Base-by-base conservation (phyloP, 139 green algal species). In the Coelastrella sp. region DNA sequence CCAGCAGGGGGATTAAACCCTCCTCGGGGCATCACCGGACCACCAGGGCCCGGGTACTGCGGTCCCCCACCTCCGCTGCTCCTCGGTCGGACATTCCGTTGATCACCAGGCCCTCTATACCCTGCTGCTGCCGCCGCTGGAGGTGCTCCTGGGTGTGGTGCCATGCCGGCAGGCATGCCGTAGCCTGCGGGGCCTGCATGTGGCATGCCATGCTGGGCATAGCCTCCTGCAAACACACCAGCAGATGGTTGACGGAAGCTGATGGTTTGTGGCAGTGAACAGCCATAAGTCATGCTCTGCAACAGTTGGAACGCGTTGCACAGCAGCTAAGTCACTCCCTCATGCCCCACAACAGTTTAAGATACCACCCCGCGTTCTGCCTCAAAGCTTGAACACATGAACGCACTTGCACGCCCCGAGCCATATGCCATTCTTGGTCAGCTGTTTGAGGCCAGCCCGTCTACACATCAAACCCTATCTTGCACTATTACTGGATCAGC, bases 51-150 rank as follows among this genome's bases (percentile, higher is more conserved):
- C 64, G 13, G 64, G 64, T 71, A 11, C 64, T 3, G 64, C 11
- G 4, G 64, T 3, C 6, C 68, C 68, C 66, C 66, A 19, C 83
- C 83, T 22, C 66, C 83, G 20, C 83, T 80, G 7, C 10, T 56
- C 65, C 83, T 73, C 5, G 66, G 83, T 17, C 83, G 83, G 19
- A 88, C 83, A 60, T 88, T 88, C 32, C 83, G 66, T 8, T 75
- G 80, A 5, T 64, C 4, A 11, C 57, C 32, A 2, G 32, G 32
- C 14, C 11, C 65, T 20, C 14, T 73, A 73, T 16, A 73, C 65
- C 65, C 65, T 73, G 14, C 81, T 23, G 61, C 61, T 58, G 58
- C 80, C 16, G 80, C 80, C 75, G 80, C 77, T 83, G 77, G 47
- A 32, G 54, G 47, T 32, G 54, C 47, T 8, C 77, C 77, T 7